These are phyloP conservation scores for Ambrosiella xylebori DNA, from an alignment of 2,329 filamentous ascomycete species.

Conservation along the genomic window DNA sequence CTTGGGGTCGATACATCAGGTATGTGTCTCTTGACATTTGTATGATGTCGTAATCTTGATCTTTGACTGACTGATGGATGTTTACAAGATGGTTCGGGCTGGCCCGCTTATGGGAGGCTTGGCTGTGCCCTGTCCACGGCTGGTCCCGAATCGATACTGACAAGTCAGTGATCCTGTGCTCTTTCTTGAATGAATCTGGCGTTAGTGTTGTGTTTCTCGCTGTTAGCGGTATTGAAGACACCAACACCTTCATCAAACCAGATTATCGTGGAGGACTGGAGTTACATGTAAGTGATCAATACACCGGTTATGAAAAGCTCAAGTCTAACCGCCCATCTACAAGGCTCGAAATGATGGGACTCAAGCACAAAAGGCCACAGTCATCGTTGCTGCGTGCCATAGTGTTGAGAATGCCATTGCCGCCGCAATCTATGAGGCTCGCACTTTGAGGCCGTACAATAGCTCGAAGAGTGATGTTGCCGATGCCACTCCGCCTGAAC, in stretches of 20 bases:
- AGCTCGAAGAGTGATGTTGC: neutral
- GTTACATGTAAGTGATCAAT: constrained; percentile 37
- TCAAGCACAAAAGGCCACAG: constrained; percentile 34
- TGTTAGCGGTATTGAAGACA: constrained; percentile 54
- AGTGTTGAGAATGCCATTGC: constrained; percentile 61
- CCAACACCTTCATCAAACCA: constrained; percentile 52
- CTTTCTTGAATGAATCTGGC: constrained; percentile 57
- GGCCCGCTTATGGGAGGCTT: constrained; percentile 62
- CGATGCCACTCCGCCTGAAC: neutral
- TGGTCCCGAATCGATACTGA: constrained; percentile 47
- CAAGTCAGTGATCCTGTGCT: constrained; percentile 61
- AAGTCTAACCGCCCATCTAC: neutral
- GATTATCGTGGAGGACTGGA: constrained; percentile 47
- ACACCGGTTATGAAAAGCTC: constrained; percentile 11
- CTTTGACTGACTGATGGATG: neutral
- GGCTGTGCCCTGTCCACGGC: constrained; percentile 80
- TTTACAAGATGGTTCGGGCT: constrained; percentile 57
- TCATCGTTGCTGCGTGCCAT: constrained; percentile 55
- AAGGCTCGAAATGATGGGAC: constrained; percentile 50
- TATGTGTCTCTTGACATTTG: constrained; percentile 19
- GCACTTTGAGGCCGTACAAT: constrained; percentile 24
- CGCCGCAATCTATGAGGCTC: constrained; percentile 75
- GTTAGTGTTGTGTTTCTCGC: constrained; percentile 62
- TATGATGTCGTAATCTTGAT: neutral
- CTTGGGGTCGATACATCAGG: constrained; percentile 38